Evolutionary conservation across 805 yeast species (phyloP).

Genomic region (Monosporozyma yasuniensis): DNA sequence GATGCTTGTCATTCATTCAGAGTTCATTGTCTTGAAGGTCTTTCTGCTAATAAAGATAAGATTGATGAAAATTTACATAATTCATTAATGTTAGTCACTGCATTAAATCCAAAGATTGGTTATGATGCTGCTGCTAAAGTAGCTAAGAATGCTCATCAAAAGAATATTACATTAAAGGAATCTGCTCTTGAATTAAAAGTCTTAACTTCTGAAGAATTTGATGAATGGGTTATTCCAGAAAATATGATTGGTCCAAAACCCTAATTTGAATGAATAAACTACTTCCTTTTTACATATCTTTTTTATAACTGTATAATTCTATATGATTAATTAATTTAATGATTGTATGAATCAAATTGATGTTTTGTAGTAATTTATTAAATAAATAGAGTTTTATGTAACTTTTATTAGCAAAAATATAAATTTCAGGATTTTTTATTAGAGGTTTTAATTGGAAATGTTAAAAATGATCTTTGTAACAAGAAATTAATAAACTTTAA

Average conservation of each 20-base stretch:
- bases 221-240: conserved; percentile 96
- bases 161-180: conserved; percentile 91
- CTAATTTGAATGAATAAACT: conserved; percentile 1
- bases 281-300: background rate
- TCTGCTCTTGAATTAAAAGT: conserved; percentile 88
- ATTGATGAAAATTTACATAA: conserved; percentile 84
- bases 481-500: no score
- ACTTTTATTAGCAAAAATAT: no score
- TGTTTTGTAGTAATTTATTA: no score
- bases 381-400: no score
- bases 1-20: conserved; percentile 90
- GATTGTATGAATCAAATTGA: no score
- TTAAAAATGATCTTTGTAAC: no score
- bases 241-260: conserved; percentile 90
- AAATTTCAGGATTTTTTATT: no score
- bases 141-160: conserved; percentile 97
- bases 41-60: conserved; percentile 77
- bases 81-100: conserved; percentile 96
- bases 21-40: conserved; percentile 90
- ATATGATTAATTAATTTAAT: no score
- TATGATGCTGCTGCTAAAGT: conserved; percentile 96
- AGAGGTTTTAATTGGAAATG: no score
- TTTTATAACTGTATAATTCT: no score
- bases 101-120: conserved; percentile 97
- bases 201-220: conserved; percentile 77